phyloP scores from a whole-genome alignment of 2,329 filamentous ascomycete genomes.

The Fusarium newnesense region DNA sequence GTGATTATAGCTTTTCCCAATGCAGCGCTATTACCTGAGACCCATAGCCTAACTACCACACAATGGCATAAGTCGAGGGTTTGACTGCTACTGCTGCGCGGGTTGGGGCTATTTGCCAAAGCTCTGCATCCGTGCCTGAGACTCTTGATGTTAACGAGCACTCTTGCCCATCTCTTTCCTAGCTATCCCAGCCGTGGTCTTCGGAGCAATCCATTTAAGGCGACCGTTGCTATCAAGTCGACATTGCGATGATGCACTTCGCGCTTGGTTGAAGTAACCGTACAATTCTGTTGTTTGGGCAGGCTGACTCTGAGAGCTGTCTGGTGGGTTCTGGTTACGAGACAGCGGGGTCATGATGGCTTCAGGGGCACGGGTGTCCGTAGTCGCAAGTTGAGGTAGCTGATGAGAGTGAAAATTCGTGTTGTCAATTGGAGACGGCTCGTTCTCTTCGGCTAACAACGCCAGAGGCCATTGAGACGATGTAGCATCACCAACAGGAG shows the following conservation, averaged over 20 bases:
- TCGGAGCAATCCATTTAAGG: not conserved
- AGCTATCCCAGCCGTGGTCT: no score
- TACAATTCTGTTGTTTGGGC: accelerated
- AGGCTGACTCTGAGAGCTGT: not conserved
- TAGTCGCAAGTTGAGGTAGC: not conserved
- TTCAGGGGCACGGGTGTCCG: not conserved
- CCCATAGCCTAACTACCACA: no score
- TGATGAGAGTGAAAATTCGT: not conserved
- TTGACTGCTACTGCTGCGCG: no score
- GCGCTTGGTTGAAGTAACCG: not conserved
- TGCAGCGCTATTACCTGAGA: no score
- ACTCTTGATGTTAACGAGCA: no score
- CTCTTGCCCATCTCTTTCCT: no score
- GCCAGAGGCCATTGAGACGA: not conserved
- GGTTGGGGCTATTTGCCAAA: no score
- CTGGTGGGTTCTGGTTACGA: not conserved
- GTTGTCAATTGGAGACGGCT: not conserved
- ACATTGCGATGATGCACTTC: not conserved
- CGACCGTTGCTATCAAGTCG: not conserved
- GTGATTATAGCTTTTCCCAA: no score
- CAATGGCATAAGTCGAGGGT: no score
- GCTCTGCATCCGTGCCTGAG: no score
- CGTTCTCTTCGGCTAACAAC: no score
- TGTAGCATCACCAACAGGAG: accelerated
- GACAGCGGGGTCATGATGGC: not conserved